These are phyloP conservation scores for Calonectria leucothoes DNA, from an alignment of 2,329 filamentous ascomycete genomes.

Conservation along the genomic window DNA sequence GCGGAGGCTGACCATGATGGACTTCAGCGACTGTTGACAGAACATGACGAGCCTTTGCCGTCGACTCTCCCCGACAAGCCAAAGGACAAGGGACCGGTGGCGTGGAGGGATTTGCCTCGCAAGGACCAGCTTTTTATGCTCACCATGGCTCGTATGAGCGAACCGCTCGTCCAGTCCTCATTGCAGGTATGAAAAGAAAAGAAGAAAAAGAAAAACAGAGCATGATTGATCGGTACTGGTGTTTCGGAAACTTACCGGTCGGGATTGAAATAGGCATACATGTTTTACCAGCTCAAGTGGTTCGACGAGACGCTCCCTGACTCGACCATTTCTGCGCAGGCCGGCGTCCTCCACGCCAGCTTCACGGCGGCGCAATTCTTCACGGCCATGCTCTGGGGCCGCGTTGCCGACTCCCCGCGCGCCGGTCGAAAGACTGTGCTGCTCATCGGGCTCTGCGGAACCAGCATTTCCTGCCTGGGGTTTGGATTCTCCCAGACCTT, in stretches of 20 bases:
- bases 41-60: constrained; percentile 16
- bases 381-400: constrained; percentile 86
- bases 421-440: constrained; percentile 83
- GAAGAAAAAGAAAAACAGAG: no score
- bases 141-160: constrained; percentile 81
- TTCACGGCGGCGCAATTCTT: constrained; percentile 87
- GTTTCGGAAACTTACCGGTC: neutral
- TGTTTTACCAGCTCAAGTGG: constrained; percentile 90
- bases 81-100: constrained; percentile 32
- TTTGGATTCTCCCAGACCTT: constrained; percentile 77
- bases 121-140: constrained; percentile 84
- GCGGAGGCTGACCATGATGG: neutral
- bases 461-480: constrained; percentile 51
- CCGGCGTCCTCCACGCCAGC: constrained; percentile 80
- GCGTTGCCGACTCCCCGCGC: constrained; percentile 71
- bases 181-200: constrained; percentile 56
- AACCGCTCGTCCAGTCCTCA: constrained; percentile 84
- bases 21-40: neutral
- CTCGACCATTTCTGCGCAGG: constrained; percentile 79
- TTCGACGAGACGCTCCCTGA: constrained; percentile 69
- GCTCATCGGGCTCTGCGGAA: constrained; percentile 80
- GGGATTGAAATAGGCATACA: constrained; percentile 69
- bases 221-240: no score
- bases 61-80: neutral
- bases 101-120: constrained; percentile 78